Evolutionary conservation across 371 early-diverging fungal species (phyloP).

Genomic region (Amoeboradix gromovi): DNA sequence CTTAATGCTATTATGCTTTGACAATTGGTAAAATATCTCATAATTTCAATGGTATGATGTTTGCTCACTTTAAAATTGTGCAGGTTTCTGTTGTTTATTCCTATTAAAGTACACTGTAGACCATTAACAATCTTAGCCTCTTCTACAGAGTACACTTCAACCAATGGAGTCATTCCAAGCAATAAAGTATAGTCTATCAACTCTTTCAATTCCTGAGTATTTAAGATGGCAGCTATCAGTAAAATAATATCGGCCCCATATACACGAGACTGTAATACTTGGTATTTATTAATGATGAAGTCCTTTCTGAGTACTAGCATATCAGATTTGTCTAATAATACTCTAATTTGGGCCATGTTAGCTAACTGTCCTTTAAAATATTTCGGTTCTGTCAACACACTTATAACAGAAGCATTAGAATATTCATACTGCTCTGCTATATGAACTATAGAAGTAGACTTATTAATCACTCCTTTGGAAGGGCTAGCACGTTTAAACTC

Average conservation of each 20-base stretch:
- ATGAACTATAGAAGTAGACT: conserved; percentile 37
- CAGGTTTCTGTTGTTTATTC: conserved; percentile 85
- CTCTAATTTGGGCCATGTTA: conserved; percentile 56
- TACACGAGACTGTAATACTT: conserved; percentile 64
- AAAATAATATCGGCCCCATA: conserved; percentile 72
- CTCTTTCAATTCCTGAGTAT: conserved; percentile 20
- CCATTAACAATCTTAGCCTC: conserved; percentile 64
- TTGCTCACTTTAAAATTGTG: conserved; percentile 80
- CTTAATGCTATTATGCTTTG: conserved; percentile 54
- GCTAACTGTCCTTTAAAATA: conserved; percentile 82
- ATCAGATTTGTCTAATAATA: conserved; percentile 31
- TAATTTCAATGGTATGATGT: conserved; percentile 41
- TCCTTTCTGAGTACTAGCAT: conserved; percentile 83
- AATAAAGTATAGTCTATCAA: conserved; percentile 35
- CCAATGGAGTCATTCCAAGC: conserved; percentile 84
- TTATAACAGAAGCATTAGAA: conserved; percentile 67
- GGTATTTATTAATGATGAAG: conserved; percentile 80
- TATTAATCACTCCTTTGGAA: conserved; percentile 64
- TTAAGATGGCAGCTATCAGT: conserved; percentile 76
- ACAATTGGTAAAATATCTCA: conserved; percentile 34
- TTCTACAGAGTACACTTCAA: conserved; percentile 64
- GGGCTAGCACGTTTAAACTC: conserved; percentile 93
- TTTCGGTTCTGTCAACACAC: conserved; percentile 79
- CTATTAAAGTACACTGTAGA: no score
- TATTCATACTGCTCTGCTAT: conserved; percentile 62